phyloP scores from a whole-genome alignment of 2,329 filamentous ascomycete species.

The Ceratocystis huliohia region DNA sequence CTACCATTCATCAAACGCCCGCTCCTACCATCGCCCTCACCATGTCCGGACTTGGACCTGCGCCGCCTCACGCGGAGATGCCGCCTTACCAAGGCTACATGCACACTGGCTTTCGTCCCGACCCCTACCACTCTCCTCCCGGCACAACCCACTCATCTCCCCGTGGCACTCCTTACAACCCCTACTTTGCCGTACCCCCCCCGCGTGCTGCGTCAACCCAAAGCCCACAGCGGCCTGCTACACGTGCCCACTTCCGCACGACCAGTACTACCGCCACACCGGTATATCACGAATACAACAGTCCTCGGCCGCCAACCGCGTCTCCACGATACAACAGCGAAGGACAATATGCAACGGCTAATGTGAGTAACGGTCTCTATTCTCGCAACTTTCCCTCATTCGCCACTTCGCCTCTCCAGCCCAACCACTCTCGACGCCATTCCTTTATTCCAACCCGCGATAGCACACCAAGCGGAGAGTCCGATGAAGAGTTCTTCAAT shows the following conservation, averaged over 20 bases:
- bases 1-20: not conserved
- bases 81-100: not conserved
- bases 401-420: conserved; percentile 32
- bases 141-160: conserved; percentile 16
- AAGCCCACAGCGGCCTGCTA: conserved; percentile 20
- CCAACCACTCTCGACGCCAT: conserved; percentile 41
- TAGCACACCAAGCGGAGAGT: conserved; percentile 47
- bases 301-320: conserved; percentile 38
- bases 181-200: conserved; percentile 1
- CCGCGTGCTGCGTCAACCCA: conserved; percentile 14
- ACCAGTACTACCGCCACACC: conserved; percentile 15
- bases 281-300: conserved; percentile 23
- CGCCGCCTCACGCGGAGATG: conserved; percentile 14
- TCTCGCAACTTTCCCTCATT: conserved; percentile 36
- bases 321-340: conserved; percentile 51
- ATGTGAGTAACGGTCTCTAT: conserved; percentile 47
- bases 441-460: conserved; percentile 48
- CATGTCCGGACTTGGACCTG: conserved; percentile 17
- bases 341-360: conserved; percentile 51
- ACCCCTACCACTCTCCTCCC: conserved; percentile 16
- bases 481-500: conserved; percentile 41
- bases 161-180: conserved; percentile 10
- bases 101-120: not conserved
- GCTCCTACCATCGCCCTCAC: not conserved
- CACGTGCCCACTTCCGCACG: conserved; percentile 21